A percentile compares a stretch with the other conserved stretches of the same genome.
Evolutionary conservation across 768 basidiomycete species (phyloP).

Genomic region (Hericium alpestre): DNA sequence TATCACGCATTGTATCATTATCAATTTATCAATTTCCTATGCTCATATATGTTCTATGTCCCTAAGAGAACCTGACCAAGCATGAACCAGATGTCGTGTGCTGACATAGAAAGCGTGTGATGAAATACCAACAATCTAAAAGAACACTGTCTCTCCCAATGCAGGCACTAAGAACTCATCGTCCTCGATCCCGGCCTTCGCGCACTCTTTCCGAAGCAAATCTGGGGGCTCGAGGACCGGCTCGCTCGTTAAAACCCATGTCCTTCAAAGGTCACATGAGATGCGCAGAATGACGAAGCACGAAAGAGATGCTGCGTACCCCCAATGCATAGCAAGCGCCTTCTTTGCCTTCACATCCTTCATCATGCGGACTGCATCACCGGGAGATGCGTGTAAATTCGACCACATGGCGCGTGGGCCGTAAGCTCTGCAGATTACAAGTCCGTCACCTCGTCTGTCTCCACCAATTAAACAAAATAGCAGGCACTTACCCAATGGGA

Average conservation of each 20-base stretch:
- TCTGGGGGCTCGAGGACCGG: conserved; percentile 52
- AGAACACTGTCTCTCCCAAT: conserved; percentile 46
- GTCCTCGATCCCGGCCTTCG: conserved; percentile 39
- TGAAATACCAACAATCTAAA: conserved; percentile 2
- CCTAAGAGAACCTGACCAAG: no score
- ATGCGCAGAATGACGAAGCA: neutral
- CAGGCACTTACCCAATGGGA: conserved; percentile 45
- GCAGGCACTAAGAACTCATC: conserved; percentile 46
- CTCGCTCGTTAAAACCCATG: conserved; percentile 44
- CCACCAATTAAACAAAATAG: neutral
- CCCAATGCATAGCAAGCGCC: conserved; percentile 66
- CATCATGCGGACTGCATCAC: conserved; percentile 60
- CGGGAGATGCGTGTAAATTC: conserved; percentile 53
- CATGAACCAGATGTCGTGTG: no score
- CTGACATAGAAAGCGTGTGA: no score
- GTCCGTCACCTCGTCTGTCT: neutral
- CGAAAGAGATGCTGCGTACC: conserved; percentile 24
- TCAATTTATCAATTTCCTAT: neutral
- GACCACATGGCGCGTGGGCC: conserved; percentile 44
- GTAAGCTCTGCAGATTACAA: conserved; percentile 42
- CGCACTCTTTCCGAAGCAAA: conserved; percentile 40
- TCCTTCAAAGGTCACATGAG: conserved; percentile 22
- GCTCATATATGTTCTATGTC: neutral
- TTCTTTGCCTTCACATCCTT: conserved; percentile 48
- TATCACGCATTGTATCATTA: neutral